Evolutionary conservation across 2,329 filamentous ascomycete genomes (phyloP).

Genomic region (Hawksworthiomyces lignivorus): DNA sequence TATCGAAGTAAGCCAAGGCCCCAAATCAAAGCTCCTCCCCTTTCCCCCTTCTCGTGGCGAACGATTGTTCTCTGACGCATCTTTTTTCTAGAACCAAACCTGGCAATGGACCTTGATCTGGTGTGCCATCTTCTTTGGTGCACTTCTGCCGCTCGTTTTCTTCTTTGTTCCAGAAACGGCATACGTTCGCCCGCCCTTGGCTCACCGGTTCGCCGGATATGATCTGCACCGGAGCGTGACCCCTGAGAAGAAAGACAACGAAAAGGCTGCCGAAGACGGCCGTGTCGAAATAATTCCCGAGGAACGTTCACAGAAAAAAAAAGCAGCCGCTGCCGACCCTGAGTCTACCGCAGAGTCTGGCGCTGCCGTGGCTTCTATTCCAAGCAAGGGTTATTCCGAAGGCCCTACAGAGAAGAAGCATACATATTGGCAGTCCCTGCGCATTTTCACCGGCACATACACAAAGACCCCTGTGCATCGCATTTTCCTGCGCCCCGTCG

Average conservation of each 20-base stretch:
- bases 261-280: conserved; percentile 3
- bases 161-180: conserved; percentile 45
- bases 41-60: no score
- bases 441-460: conserved; percentile 28
- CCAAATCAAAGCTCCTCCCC: no score
- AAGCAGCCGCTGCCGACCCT: not conserved
- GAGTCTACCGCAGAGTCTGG: not conserved
- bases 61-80: not conserved
- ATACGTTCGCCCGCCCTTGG: conserved; percentile 22
- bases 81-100: conserved; percentile 20
- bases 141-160: conserved; percentile 34
- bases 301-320: no score
- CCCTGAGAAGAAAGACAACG: conserved; percentile 6
- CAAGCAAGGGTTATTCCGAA: no score
- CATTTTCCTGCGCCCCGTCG: conserved; percentile 35
- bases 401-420: conserved; percentile 28
- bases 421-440: conserved; percentile 25
- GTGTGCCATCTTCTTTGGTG: conserved; percentile 36
- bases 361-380: conserved; percentile 2
- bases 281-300: not conserved
- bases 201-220: conserved; percentile 5
- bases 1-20: conserved; percentile 24
- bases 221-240: conserved; percentile 2
- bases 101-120: conserved; percentile 40
- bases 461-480: conserved; percentile 30